phyloP scores from a whole-genome alignment of 805 yeast species.

The Starmerella gropengiesseri region DNA sequence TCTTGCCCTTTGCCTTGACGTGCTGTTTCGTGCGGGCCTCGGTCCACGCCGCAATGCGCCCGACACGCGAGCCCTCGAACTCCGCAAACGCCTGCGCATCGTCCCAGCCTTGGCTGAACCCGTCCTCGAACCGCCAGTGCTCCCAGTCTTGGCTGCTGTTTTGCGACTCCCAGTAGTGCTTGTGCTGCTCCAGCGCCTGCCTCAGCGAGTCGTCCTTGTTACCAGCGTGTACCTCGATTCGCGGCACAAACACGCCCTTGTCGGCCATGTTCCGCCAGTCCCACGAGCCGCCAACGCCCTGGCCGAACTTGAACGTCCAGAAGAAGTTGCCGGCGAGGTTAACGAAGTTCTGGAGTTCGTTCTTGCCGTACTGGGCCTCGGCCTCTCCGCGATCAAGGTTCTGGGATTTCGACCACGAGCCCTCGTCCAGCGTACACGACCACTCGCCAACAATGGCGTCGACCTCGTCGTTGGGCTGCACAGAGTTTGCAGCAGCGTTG shows the following conservation, averaged over 20 bases:
- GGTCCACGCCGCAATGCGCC: slow-evolving; percentile 64
- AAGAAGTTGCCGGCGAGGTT: slow-evolving; percentile 62
- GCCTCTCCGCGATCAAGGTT: slow-evolving; percentile 39
- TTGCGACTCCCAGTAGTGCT: slow-evolving; percentile 55
- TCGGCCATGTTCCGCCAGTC: slow-evolving; percentile 62
- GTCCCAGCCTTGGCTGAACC: slow-evolving; percentile 61
- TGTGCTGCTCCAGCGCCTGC: slow-evolving; percentile 38
- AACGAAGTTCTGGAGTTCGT: slow-evolving; percentile 40
- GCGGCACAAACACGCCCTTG: slow-evolving; percentile 13
- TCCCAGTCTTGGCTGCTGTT: slow-evolving; percentile 55
- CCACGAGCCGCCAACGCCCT: slow-evolving; percentile 96
- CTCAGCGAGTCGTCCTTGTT: slow-evolving; percentile 28
- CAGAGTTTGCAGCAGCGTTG: slow-evolving; percentile 25
- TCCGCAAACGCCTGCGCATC: slow-evolving; percentile 62
- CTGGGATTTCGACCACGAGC: slow-evolving; percentile 52
- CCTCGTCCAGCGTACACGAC: slow-evolving; percentile 73
- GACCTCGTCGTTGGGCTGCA: slow-evolving; percentile 28
- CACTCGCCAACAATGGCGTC: slow-evolving; percentile 83
- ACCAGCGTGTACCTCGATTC: slow-evolving; percentile 11
- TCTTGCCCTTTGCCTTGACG: slow-evolving; percentile 40
- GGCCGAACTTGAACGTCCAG: slow-evolving; percentile 82
- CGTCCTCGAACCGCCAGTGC: slow-evolving; percentile 72
- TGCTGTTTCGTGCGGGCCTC: slow-evolving; percentile 54
- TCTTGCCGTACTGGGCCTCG: slow-evolving; percentile 52
- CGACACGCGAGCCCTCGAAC: slow-evolving; percentile 60